phyloP scores from a whole-genome alignment of 495 filamentous ascomycete species.

The Trichocladium antarcticum region DNA sequence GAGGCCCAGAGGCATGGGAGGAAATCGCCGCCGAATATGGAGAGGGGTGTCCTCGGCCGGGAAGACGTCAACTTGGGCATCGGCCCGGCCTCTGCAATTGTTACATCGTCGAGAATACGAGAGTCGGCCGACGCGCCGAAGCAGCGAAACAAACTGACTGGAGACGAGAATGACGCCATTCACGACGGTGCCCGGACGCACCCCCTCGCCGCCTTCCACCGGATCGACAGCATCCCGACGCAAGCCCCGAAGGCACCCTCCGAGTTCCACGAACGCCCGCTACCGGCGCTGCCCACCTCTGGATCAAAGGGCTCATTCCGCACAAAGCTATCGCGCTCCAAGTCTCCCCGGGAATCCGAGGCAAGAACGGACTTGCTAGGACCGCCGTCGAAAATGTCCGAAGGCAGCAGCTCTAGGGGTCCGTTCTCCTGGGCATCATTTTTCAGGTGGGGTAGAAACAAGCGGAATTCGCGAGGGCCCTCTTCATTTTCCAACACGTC shows the following conservation, averaged over 20 bases:
- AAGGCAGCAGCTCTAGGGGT: conserved; percentile 33
- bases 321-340: conserved; percentile 32
- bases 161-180: conserved; percentile 5
- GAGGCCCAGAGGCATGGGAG: conserved; percentile 32
- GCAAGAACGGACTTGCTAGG: conserved; percentile 29
- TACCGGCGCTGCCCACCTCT: conserved; percentile 12
- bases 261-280: conserved; percentile 4
- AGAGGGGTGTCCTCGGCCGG: conserved; percentile 44
- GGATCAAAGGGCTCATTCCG: conserved; percentile 24
- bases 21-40: conserved; percentile 42
- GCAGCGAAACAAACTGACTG: conserved; percentile 14
- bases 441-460: conserved; percentile 58
- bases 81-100: conserved; percentile 32
- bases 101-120: conserved; percentile 38
- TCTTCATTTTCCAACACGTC: conserved; percentile 73
- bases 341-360: conserved; percentile 28
- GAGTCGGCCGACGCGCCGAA: conserved; percentile 15
- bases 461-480: conserved; percentile 46
- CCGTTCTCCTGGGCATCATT: conserved; percentile 53
- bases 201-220: conserved; percentile 29
- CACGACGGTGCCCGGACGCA: conserved; percentile 7
- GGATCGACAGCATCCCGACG: conserved; percentile 23
- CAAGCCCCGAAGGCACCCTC: background rate
- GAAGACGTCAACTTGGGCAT: conserved; percentile 37
- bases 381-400: conserved; percentile 26